A percentile compares a stretch with the other conserved stretches of the same genome.
Conservation (phyloP, 2,329 filamentous ascomycete genomes). For the Diplodia seriata region DNA sequence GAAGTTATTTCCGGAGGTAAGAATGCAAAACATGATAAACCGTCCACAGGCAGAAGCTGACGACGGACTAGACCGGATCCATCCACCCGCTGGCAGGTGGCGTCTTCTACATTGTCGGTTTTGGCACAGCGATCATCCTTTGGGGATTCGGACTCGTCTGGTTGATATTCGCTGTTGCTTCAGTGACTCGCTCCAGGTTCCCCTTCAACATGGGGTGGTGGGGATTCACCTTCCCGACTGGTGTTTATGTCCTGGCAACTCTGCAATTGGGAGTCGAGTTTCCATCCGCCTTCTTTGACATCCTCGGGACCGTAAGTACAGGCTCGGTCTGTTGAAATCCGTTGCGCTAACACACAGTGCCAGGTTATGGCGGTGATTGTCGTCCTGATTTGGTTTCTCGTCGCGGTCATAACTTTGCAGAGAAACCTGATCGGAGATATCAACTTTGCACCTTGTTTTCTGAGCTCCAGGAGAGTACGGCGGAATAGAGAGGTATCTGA, state of each 20-base stretch:
- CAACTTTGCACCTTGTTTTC: conserved; percentile 63
- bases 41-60: neutral
- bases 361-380: conserved; percentile 59
- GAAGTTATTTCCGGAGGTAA: conserved; percentile 49
- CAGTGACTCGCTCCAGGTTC: conserved; percentile 55
- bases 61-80: conserved; percentile 35
- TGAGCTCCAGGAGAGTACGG: conserved; percentile 9
- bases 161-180: conserved; percentile 61
- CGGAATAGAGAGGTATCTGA: conserved; percentile 10
- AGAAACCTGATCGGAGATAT: conserved; percentile 58
- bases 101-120: conserved; percentile 65
- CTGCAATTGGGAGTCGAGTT: conserved; percentile 59
- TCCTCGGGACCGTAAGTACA: conserved; percentile 56
- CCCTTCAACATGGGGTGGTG: conserved; percentile 70
- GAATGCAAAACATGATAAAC: neutral
- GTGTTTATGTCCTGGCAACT: conserved; percentile 62
- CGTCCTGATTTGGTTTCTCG: conserved; percentile 63
- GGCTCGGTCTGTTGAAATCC: conserved; percentile 37
- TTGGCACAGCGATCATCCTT: conserved; percentile 61
- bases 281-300: conserved; percentile 62
- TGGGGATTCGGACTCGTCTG: conserved; percentile 64
- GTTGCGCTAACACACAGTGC: conserved; percentile 3
- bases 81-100: conserved; percentile 56
- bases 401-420: conserved; percentile 57
- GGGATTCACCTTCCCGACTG: conserved; percentile 66